A percentile compares a stretch with the other conserved stretches of the same genome.
Conservation (phyloP, 352 stramenopile species). For the Phytophthora sp. region DNA sequence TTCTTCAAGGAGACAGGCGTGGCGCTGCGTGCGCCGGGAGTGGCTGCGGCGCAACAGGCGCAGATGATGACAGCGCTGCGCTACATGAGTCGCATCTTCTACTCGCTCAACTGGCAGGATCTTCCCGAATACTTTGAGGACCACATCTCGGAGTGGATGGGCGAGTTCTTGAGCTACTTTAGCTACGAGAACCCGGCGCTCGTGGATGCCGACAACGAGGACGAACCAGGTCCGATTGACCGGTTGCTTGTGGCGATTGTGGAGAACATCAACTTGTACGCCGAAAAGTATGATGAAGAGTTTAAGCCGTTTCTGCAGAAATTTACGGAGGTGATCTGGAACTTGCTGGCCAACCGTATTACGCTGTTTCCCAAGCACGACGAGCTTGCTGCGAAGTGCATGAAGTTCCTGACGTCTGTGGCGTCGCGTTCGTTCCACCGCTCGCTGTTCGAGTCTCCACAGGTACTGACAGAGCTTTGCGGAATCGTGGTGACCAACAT, state of each 20-base stretch:
- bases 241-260: slow-evolving; percentile 95
- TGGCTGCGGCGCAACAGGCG: slow-evolving; percentile 51
- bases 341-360: slow-evolving; percentile 74
- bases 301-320: slow-evolving; percentile 95
- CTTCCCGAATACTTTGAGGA: slow-evolving; percentile 99
- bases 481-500: slow-evolving; percentile 99
- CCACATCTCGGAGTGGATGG: slow-evolving; percentile 97
- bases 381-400: slow-evolving; percentile 94
- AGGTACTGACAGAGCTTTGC: slow-evolving; percentile 92
- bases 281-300: slow-evolving; percentile 99
- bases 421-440: slow-evolving; percentile 95
- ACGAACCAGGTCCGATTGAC: slow-evolving; percentile 92
- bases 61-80: slow-evolving; percentile 87
- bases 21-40: slow-evolving; percentile 47
- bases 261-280: slow-evolving; percentile 98
- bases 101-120: slow-evolving; percentile 98
- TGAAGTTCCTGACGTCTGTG: slow-evolving; percentile 98
- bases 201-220: slow-evolving; percentile 93
- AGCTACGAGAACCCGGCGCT: slow-evolving; percentile 93
- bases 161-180: slow-evolving; percentile 95
- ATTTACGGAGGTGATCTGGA: slow-evolving; percentile 93
- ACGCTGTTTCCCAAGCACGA: slow-evolving; percentile 94
- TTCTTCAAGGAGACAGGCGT: slow-evolving; percentile 80
- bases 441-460: slow-evolving; percentile 82
- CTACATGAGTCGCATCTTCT: slow-evolving; percentile 97